phyloP scores from a whole-genome alignment of 1,139 yeast species.

The Martiniozyma asiatica region DNA sequence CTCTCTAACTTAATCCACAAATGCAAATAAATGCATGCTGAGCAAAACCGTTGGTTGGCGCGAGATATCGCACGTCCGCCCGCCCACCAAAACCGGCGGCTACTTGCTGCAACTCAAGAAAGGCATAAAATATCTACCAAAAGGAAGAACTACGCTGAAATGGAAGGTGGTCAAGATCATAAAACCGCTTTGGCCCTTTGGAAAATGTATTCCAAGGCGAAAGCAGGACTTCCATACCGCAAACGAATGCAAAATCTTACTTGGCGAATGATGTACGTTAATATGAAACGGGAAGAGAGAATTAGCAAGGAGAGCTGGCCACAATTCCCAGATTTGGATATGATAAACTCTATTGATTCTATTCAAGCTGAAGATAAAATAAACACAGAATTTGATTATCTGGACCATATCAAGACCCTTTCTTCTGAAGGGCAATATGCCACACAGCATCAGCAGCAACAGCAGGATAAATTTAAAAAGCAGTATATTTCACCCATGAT shows the following conservation, averaged over 20 bases:
- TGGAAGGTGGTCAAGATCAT: too few relatives aligned
- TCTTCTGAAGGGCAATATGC: conserved; percentile 10
- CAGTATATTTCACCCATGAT: conserved; percentile 15
- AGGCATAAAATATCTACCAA: too few relatives aligned
- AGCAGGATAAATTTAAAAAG: conserved; percentile 10
- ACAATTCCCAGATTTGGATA: conserved; percentile 21
- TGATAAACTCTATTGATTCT: conserved; percentile 5
- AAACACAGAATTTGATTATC: conserved; percentile 50
- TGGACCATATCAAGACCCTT: conserved; percentile 43
- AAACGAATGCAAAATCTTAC: conserved; percentile 71
- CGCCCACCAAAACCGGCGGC: too few relatives aligned
- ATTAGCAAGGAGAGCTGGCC: conserved; percentile 16
- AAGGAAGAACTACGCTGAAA: too few relatives aligned
- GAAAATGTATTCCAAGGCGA: conserved; percentile 72
- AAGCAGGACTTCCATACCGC: conserved; percentile 64
- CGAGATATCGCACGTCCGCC: too few relatives aligned
- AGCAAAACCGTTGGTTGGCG: too few relatives aligned
- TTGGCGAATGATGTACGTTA: conserved; percentile 74
- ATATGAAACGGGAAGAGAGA: conserved; percentile 12
- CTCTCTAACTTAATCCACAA: too few relatives aligned
- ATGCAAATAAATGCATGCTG: too few relatives aligned
- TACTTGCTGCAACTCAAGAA: too few relatives aligned
- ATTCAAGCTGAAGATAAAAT: not conserved
- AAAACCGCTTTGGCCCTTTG: conserved; percentile 32
- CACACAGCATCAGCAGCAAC: not conserved